Base-by-base conservation (phyloP, 768 basidiomycete species). In the Leucocoprinus birnbaumii region DNA sequence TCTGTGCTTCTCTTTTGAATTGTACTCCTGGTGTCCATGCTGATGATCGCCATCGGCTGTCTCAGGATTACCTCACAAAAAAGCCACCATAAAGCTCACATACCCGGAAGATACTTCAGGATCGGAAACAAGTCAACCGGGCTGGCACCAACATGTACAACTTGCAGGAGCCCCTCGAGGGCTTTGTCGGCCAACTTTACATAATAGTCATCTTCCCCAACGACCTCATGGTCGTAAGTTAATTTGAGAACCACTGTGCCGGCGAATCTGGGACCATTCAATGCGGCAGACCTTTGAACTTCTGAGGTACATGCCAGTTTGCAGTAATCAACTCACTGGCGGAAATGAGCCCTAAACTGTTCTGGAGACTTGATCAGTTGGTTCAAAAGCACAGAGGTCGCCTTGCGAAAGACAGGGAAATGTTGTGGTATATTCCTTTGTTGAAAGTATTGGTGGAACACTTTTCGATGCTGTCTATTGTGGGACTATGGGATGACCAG, bases 11-110 rank as follows among this genome's bases (percentile, higher is more conserved):
- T 31, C 63, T 62, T 53, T 66, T 69, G 55, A 75, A 71, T 13
- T 48, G 54, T 9, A 72, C 71, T 3, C 73, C 72, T 6, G 77
- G 75, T 46, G 73, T 57, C 73, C 75, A 77, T 19, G 62, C 68
- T 60, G 57, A 24, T 26, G 3, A 11, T 35, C 14, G 7, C 10
- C 7, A n/a, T n/a, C n/a, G n/a, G n/a, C n/a, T n/a, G n/a, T n/a
- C n/a, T n/a, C n/a, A n/a, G n/a, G n/a, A n/a, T n/a, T n/a, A n/a
- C n/a, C n/a, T n/a, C n/a, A n/a, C n/a, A n/a, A n/a, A n/a, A n/a
- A n/a, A n/a, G n/a, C n/a, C n/a, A n/a, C n/a, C n/a, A n/a, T n/a
- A n/a, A n/a, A n/a, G n/a, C n/a, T n/a, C n/a, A 31, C 31, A 11
- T 11, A 31, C 31, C 52, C 31, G 71, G 69, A 35, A 70, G 51